These are phyloP conservation scores for Annulohypoxylon stygium DNA, from an alignment of 495 filamentous ascomycete genomes.

Conservation along the genomic window DNA sequence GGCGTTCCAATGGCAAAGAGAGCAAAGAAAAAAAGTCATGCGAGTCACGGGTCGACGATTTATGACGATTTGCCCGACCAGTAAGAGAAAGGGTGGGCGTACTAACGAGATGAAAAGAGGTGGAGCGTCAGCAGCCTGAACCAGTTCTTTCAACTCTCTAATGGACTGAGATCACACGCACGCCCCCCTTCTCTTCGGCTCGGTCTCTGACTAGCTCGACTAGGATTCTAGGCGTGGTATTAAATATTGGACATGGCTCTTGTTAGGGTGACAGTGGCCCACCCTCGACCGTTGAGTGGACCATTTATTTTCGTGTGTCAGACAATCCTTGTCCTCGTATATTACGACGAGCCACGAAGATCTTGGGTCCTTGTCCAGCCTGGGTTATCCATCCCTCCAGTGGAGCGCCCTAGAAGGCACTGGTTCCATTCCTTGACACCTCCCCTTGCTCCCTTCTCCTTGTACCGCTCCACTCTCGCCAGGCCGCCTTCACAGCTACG, in stretches of 20 bases:
- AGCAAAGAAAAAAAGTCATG: conserved; percentile 51
- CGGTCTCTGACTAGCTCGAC: conserved; percentile 41
- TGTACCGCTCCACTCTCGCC: conserved; percentile 41
- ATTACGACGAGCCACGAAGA: conserved; percentile 54
- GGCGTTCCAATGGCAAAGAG: conserved; percentile 44
- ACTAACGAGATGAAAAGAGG: conserved; percentile 48
- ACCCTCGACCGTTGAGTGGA: conserved; percentile 51
- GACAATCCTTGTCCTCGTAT: conserved; percentile 55
- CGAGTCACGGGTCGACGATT: conserved; percentile 58
- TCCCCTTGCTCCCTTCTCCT: conserved; percentile 40
- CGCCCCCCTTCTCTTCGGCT: conserved; percentile 43
- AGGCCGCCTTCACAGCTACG: conserved; percentile 53
- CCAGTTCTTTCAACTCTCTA: conserved; percentile 40
- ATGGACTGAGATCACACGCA: conserved; percentile 48
- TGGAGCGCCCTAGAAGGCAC: conserved; percentile 52
- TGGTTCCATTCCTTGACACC: conserved; percentile 50
- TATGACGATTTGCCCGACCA: conserved; percentile 54
- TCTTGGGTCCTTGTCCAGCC: conserved; percentile 48
- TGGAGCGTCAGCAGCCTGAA: conserved; percentile 46
- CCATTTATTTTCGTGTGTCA: conserved; percentile 58
- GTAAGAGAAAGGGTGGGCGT: conserved; percentile 38
- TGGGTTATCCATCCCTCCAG: conserved; percentile 47
- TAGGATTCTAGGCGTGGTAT: conserved; percentile 47
- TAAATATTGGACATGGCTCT: conserved; percentile 53
- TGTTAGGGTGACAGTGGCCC: conserved; percentile 46